phyloP scores from a whole-genome alignment of 1,139 yeast genomes.

The Kodamaea alishanica region DNA sequence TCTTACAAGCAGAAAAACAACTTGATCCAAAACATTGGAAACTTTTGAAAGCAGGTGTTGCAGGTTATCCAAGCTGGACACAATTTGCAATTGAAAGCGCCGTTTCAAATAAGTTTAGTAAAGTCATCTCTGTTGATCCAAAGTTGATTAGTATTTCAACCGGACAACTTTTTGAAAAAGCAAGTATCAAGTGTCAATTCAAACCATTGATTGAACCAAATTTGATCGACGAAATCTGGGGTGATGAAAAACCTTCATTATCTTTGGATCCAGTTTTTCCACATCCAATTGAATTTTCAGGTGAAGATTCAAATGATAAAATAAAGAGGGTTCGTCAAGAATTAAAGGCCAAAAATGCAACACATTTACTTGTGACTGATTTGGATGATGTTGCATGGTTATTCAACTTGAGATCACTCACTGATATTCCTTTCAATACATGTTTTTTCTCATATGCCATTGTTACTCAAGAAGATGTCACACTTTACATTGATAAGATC shows the following conservation, averaged over 20 bases:
- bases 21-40: constrained; percentile 34
- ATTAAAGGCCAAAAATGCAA: constrained; percentile 19
- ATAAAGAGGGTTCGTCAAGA: constrained; percentile 25
- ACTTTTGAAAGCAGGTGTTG: constrained; percentile 37
- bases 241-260: constrained; percentile 35
- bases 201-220: constrained; percentile 30
- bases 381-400: constrained; percentile 58
- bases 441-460: constrained; percentile 49
- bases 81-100: constrained; percentile 38
- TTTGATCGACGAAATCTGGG: constrained; percentile 43
- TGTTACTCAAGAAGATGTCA: constrained; percentile 27
- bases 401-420: constrained; percentile 45
- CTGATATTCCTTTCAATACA: constrained; percentile 46
- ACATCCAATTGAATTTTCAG: constrained; percentile 40
- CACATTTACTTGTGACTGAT: constrained; percentile 38
- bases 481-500: constrained; percentile 34
- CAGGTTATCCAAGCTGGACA: constrained; percentile 37
- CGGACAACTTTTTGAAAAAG: constrained; percentile 34
- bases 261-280: constrained; percentile 39
- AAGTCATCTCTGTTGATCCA: constrained; percentile 41
- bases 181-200: constrained; percentile 24
- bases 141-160: constrained; percentile 29
- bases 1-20: constrained; percentile 45
- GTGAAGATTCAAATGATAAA: constrained; percentile 38
- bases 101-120: constrained; percentile 27